Base-by-base conservation (phyloP, 768 basidiomycete genomes). In the Kondoa malvinella region DNA sequence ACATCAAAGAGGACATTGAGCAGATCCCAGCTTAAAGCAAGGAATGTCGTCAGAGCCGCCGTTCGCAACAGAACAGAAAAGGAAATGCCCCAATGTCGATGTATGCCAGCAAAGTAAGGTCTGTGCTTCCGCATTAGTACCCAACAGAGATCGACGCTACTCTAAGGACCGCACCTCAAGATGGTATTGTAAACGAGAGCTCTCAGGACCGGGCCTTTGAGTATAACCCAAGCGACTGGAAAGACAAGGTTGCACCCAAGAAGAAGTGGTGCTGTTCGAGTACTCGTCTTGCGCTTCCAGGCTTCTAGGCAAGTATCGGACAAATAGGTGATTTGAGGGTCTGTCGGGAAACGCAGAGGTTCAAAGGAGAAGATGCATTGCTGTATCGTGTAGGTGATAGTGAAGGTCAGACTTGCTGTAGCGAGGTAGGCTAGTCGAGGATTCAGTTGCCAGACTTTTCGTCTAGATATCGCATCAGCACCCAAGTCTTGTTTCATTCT, bases 1-100 rank as follows among this genome's bases (percentile, higher is more conserved):
- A 63, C 61, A 33, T 63, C 61, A 32, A 63, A 63, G 27, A 63
- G 32, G 61, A 27, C 27, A 33, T 63, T 63, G 3, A 63, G 29
- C 27, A 63, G 61, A 32, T 63, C 61, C 61, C 61, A 63, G 61
- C 29, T 31, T 17, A 63, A 17, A 21, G 3, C 16, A 17, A 63
- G n/a, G 31, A 63, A 63, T 16, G 32, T 29, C 3, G 61, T 29
- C 16, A 63, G 3, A 29, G 32, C 15, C 16, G 61, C 61, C 8
- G 61, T 16, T 16, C 61, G 61, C 3, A 63, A 29, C 16, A 63
- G 61, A 17, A 63, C 27, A 33, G 61, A 29, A 27, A 33, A 63
- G 29, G 61, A 63, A 29, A 63, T 63, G 27, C 33, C 33, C 29
- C 16, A 27, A 29, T 63, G 15, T 16, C 61, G 16, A 63, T 63